Conservation (phyloP, 2,329 filamentous ascomycete genomes). For the Alternaria longipes region DNA sequence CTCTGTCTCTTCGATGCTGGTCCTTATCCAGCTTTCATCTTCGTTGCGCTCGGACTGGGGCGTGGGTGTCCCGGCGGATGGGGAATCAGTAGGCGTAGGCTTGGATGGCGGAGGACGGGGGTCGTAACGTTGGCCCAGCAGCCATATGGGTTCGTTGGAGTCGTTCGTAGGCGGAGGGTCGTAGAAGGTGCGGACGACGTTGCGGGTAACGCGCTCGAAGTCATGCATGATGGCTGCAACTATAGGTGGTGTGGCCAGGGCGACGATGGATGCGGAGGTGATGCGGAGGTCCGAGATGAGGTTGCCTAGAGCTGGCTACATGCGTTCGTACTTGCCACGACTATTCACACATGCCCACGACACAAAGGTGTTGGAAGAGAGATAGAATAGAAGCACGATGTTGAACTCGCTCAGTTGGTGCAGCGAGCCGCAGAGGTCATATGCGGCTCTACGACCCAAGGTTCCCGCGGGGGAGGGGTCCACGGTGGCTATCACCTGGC, state of each 20-base stretch:
- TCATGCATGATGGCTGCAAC: conserved; percentile 65
- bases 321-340: conserved; percentile 11
- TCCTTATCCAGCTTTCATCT: conserved; percentile 68
- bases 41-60: conserved; percentile 41
- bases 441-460: conserved; percentile 13
- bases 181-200: conserved; percentile 90
- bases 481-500: conserved; percentile 17
- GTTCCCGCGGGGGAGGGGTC: conserved; percentile 12
- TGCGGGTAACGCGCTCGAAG: conserved; percentile 76
- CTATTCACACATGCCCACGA: conserved; percentile 1
- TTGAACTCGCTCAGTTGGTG: background rate
- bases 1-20: conserved; percentile 72
- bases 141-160: conserved; percentile 79
- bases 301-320: conserved; percentile 26
- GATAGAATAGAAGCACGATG: background rate
- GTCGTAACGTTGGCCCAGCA: conserved; percentile 71
- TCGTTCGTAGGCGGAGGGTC: conserved; percentile 89
- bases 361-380: background rate
- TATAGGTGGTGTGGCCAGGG: conserved; percentile 9
- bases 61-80: conserved; percentile 31
- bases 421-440: conserved; percentile 18
- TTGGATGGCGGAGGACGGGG: conserved; percentile 37
- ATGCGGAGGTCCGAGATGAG: conserved; percentile 23
- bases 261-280: conserved; percentile 25
- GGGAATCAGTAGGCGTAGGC: conserved; percentile 28